Conservation (phyloP, 495 filamentous ascomycete genomes). For the Hypoxylon trugodes region DNA sequence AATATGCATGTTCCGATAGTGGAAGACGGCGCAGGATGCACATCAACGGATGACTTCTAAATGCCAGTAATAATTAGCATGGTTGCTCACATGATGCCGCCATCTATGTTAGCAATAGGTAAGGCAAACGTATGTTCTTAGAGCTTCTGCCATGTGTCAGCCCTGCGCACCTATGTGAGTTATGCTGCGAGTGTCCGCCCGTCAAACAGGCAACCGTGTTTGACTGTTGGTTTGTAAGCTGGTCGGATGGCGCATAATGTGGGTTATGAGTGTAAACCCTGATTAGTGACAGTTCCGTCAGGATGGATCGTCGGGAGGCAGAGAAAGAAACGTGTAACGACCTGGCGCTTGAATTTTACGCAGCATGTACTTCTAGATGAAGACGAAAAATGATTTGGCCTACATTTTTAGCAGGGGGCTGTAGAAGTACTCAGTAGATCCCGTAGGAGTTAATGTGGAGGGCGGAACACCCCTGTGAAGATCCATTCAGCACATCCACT, state of each 20-base stretch:
- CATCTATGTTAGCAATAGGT: constrained; percentile 12
- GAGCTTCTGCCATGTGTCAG: constrained; percentile 17
- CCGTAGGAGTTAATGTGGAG: constrained; percentile 18
- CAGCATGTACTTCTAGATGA: constrained; percentile 2
- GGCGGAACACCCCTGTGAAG: constrained; percentile 25
- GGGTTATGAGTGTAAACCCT: neutral
- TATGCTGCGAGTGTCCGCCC: constrained; percentile 21
- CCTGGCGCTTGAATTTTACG: constrained; percentile 9
- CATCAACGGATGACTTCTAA: neutral
- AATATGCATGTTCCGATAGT: constrained; percentile 14
- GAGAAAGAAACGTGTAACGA: constrained; percentile 27
- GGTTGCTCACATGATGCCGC: constrained; percentile 13
- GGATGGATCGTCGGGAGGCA: constrained; percentile 26
- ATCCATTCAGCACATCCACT: constrained; percentile 17
- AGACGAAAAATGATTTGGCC: constrained; percentile 20
- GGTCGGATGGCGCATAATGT: constrained; percentile 7
- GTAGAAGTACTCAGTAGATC: constrained; percentile 9
- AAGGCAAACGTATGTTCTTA: constrained; percentile 8
- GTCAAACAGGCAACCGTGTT: constrained; percentile 17
- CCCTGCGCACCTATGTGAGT: constrained; percentile 18
- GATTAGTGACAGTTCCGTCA: constrained; percentile 16
- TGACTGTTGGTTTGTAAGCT: constrained; percentile 17
- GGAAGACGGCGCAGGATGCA: neutral
- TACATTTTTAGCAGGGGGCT: constrained; percentile 9
- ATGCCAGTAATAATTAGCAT: neutral